phyloP scores from a whole-genome alignment of 805 yeast genomes.

The Wickerhamomyces hampshirensis region DNA sequence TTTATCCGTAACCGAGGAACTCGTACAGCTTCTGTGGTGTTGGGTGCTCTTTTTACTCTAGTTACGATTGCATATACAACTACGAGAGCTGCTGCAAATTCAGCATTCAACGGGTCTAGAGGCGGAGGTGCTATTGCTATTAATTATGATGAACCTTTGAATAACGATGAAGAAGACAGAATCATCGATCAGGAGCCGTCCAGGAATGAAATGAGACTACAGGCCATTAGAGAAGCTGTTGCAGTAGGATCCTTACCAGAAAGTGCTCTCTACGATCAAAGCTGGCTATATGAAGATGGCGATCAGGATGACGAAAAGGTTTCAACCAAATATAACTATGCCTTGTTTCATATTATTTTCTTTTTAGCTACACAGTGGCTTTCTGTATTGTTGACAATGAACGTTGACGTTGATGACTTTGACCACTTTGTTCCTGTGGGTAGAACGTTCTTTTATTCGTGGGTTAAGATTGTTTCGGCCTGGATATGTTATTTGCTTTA shows the following conservation, averaged over 20 bases:
- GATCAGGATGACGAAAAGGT: conserved; percentile 55
- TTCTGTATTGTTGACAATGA: conserved; percentile 87
- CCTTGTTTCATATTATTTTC: conserved; percentile 86
- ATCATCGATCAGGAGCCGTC: conserved; percentile 45
- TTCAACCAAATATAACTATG: conserved; percentile 75
- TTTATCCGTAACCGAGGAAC: conserved; percentile 85
- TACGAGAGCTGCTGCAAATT: conserved; percentile 89
- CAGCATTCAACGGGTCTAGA: conserved; percentile 49
- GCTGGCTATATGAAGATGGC: conserved; percentile 46
- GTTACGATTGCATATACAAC: conserved; percentile 96
- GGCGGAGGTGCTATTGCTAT: conserved; percentile 32
- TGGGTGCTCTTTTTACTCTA: conserved; percentile 93
- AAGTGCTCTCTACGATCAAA: conserved; percentile 74
- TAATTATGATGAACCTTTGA: conserved; percentile 24
- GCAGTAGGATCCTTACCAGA: conserved; percentile 93
- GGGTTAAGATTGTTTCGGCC: conserved; percentile 90
- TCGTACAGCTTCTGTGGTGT: conserved; percentile 76
- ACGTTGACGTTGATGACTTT: conserved; percentile 75
- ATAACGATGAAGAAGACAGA: conserved; percentile 20
- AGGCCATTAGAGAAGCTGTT: conserved; percentile 92
- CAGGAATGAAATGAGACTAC: conserved; percentile 72
- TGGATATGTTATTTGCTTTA: conserved; percentile 88
- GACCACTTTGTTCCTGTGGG: conserved; percentile 97
- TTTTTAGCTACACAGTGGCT: conserved; percentile 96
- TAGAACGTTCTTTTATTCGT: conserved; percentile 88